Percentiles rank a stretch among this genome's conserved stretches.
phyloP scores from a whole-genome alignment of 352 stramenopile genomes.

The Phytophthora colocasiae region DNA sequence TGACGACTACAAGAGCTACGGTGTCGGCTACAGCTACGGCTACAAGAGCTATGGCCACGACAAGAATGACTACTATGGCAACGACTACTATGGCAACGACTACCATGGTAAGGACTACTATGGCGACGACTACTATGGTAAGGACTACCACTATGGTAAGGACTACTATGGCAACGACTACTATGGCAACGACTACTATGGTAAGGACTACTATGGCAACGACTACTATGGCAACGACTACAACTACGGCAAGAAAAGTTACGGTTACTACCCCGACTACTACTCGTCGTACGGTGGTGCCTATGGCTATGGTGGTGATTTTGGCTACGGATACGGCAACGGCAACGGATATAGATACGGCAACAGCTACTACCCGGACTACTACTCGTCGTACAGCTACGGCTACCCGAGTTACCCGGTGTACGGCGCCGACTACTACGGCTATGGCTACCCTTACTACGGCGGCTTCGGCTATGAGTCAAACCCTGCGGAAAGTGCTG shows the following conservation, averaged over 20 bases:
- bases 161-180: too few species aligned
- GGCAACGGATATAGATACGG: too few species aligned
- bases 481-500: background rate
- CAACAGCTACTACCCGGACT: background rate
- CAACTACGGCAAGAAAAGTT: background rate
- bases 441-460: too few species aligned
- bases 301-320: background rate
- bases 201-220: too few species aligned
- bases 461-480: conserved; percentile 5
- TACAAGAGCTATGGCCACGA: too few species aligned
- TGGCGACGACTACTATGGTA: too few species aligned
- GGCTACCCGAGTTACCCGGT: background rate
- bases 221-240: background rate
- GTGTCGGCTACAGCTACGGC: too few species aligned
- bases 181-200: too few species aligned
- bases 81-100: background rate
- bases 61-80: too few species aligned
- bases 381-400: background rate
- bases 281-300: background rate
- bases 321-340: background rate
- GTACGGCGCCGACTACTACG: background rate
- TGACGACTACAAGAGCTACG: too few species aligned
- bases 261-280: background rate
- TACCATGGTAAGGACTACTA: too few species aligned
- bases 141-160: too few species aligned